Conservation (phyloP, 1,284 basidiomycete genomes). For the Rhodotorula sp. region DNA sequence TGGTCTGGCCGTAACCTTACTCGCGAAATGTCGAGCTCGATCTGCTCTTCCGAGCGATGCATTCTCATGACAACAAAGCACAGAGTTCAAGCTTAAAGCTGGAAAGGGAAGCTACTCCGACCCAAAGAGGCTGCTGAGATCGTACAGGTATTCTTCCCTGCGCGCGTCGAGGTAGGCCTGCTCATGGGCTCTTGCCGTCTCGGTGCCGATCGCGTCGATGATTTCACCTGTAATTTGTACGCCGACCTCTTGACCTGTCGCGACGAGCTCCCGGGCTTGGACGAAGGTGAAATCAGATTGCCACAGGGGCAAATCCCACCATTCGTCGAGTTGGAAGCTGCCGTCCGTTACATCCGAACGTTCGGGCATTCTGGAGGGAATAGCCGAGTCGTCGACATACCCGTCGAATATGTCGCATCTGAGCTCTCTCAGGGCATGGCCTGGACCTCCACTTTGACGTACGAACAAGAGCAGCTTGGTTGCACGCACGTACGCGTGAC, state of each 20-base stretch:
- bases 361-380: neutral
- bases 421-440: neutral
- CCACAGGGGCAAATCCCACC: neutral
- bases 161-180: conserved; percentile 1
- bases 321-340: neutral
- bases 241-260: neutral
- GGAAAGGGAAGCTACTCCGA: too few species aligned
- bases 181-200: neutral
- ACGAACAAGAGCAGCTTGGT: neutral
- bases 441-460: too few species aligned
- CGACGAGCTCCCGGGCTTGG: conserved; percentile 5
- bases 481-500: neutral
- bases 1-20: too few species aligned
- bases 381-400: neutral
- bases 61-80: too few species aligned
- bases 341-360: neutral
- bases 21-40: too few species aligned
- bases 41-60: too few species aligned
- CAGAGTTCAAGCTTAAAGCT: too few species aligned
- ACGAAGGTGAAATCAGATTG: neutral
- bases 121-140: conserved; percentile 2
- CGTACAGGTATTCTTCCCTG: neutral
- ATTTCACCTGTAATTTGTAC: neutral
- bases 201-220: neutral
- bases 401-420: neutral